Percentiles rank a stretch among this genome's conserved stretches.
These are phyloP conservation scores for Cryptosporidium felis DNA, from an alignment of 169 alveolate genomes.

Conservation along the genomic window DNA sequence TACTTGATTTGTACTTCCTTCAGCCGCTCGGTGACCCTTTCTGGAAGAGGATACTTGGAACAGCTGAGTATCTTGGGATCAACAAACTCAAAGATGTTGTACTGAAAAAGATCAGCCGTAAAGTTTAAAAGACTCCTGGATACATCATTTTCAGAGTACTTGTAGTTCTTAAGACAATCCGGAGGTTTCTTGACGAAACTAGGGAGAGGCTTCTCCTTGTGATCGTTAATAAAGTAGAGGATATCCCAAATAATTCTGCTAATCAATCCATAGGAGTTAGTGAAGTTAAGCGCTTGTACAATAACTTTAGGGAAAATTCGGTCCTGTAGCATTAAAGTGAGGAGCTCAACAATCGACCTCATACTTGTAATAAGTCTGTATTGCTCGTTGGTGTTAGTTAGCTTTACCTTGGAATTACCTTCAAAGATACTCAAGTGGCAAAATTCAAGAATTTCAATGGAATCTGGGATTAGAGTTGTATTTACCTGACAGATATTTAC, in stretches of 20 bases:
- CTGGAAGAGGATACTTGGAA: conserved; percentile 35
- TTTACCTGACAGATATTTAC: conserved; percentile 70
- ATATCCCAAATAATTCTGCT: conserved; percentile 61
- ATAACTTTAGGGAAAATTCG: conserved; percentile 63
- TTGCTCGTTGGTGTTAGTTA: conserved; percentile 31
- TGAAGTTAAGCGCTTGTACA: conserved; percentile 60
- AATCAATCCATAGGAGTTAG: conserved; percentile 46
- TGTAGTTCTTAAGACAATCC: not conserved
- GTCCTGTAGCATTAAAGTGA: conserved; percentile 62
- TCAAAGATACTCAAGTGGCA: conserved; percentile 61
- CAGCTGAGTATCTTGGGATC: conserved; percentile 13
- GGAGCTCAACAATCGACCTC: conserved; percentile 69
- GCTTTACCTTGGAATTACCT: conserved; percentile 18
- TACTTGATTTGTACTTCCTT: not conserved
- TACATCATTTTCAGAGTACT: not conserved
- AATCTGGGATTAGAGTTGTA: conserved; percentile 68
- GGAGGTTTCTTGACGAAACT: conserved; percentile 21
- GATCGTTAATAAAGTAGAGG: conserved; percentile 45
- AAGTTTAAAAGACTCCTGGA: not conserved
- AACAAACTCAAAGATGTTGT: conserved; percentile 35
- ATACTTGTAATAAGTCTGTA: conserved; percentile 55
- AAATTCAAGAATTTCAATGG: conserved; percentile 58
- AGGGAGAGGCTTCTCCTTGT: conserved; percentile 42
- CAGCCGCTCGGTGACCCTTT: not conserved
- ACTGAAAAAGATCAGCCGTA: conserved; percentile 6